Conservation (phyloP, 257 asterid species). For the Capsicum pubescens region DNA sequence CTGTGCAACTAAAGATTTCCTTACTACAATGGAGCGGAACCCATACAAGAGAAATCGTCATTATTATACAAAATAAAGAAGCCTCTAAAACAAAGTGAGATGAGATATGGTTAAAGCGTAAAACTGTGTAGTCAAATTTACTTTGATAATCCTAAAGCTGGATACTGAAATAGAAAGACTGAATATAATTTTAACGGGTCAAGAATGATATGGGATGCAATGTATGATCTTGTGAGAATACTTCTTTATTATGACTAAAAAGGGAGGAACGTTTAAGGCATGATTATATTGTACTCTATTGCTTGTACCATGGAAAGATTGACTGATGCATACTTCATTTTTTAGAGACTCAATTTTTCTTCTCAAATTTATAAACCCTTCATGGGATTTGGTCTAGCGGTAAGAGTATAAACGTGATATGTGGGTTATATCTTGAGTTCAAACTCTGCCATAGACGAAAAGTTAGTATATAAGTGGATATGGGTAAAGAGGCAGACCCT, state of each 20-base stretch:
- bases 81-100: not conserved
- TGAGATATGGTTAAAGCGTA: not conserved
- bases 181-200: not conserved
- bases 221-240: not conserved
- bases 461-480: not conserved
- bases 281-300: not conserved
- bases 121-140: not conserved
- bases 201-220: not conserved
- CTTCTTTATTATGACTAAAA: not conserved
- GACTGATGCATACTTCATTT: not conserved
- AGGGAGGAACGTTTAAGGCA: not conserved
- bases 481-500: not conserved
- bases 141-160: not conserved
- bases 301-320: not conserved
- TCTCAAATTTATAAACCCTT: conserved; percentile 6
- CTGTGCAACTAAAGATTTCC: not conserved
- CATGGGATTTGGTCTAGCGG: not conserved
- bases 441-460: not conserved
- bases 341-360: not conserved
- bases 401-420: not conserved
- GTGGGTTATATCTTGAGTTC: not conserved
- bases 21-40: too few relatives aligned
- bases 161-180: conserved; percentile 11
- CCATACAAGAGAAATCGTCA: not conserved
- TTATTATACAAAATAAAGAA: not conserved